Percentiles rank a stretch among this genome's conserved stretches.
Conservation (phyloP, 2,329 filamentous ascomycete species). For the Alternaria arborescens region DNA sequence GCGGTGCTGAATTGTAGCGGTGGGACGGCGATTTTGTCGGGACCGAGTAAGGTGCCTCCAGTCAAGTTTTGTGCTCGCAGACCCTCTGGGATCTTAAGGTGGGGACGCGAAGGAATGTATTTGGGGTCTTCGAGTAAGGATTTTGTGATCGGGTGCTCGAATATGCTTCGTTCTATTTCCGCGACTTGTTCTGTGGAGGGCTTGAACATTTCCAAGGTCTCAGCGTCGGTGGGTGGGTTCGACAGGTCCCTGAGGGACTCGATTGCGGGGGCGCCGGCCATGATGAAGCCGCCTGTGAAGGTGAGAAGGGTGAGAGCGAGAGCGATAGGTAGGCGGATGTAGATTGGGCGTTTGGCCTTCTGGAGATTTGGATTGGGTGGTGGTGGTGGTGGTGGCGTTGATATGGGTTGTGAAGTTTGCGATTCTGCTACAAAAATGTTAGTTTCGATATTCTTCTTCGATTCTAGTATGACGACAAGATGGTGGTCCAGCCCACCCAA, state of each 20-base stretch:
- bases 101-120: slow-evolving; percentile 80
- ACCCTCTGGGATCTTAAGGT: slow-evolving; percentile 80
- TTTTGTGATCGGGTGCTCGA: slow-evolving; percentile 76
- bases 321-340: slow-evolving; percentile 54
- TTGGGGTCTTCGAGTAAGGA: slow-evolving; percentile 71
- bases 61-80: slow-evolving; percentile 81
- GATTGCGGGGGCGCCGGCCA: slow-evolving; percentile 64
- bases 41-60: slow-evolving; percentile 77
- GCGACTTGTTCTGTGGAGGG: slow-evolving; percentile 59
- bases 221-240: slow-evolving; percentile 71
- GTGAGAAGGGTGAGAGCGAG: slow-evolving; percentile 58
- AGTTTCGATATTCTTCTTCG: slow-evolving; percentile 1
- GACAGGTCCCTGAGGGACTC: slow-evolving; percentile 60
- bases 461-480: background rate
- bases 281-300: slow-evolving; percentile 64
- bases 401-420: slow-evolving; percentile 18
- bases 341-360: slow-evolving; percentile 30
- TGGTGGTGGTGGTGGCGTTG: slow-evolving; percentile 4
- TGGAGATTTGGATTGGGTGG: slow-evolving; percentile 1
- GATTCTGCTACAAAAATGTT: background rate
- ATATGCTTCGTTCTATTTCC: slow-evolving; percentile 76
- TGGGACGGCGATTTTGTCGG: slow-evolving; percentile 79
- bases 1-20: slow-evolving; percentile 73
- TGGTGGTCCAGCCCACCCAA: rapidly evolving
- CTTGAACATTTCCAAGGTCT: slow-evolving; percentile 74